Evolutionary conservation across 257 asterid genomes (phyloP).

Genomic region (Scutellaria galericulata): DNA sequence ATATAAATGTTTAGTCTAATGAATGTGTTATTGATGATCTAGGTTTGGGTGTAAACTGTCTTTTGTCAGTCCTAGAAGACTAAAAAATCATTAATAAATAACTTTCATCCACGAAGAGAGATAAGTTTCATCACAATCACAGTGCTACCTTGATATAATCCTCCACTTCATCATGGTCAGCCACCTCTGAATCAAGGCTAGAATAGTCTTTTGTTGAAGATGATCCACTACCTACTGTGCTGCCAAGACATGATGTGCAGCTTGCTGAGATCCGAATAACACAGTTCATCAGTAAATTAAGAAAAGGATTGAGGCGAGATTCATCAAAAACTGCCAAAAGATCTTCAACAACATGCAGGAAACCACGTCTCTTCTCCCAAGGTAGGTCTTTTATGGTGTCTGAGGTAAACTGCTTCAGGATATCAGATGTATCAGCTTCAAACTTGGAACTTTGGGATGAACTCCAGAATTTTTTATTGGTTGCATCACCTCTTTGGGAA

Average conservation of each 20-base stretch:
- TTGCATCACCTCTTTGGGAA: constrained; percentile 49
- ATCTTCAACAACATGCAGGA: constrained; percentile 84
- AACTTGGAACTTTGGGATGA: constrained; percentile 42
- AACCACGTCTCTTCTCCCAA: constrained; percentile 80
- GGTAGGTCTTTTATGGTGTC: constrained; percentile 58
- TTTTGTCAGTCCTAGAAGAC: constrained; percentile 15
- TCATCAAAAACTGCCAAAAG: constrained; percentile 83
- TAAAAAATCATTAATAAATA: background rate
- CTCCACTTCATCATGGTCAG: constrained; percentile 46
- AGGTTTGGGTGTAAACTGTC: background rate
- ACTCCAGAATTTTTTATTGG: constrained; percentile 36
- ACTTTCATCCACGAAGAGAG: constrained; percentile 18
- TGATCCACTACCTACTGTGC: constrained; percentile 40
- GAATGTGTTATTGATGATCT: constrained; percentile 9
- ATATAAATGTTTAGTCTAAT: background rate
- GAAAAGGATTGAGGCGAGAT: constrained; percentile 68
- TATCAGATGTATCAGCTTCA: constrained; percentile 46
- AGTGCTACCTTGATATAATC: constrained; percentile 56
- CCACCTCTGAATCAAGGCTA: constrained; percentile 38
- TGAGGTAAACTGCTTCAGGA: constrained; percentile 62
- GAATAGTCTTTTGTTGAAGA: constrained; percentile 35
- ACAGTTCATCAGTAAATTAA: constrained; percentile 68
- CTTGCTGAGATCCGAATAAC: constrained; percentile 69
- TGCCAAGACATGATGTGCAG: constrained; percentile 63
- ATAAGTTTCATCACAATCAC: constrained; percentile 25